Base-by-base conservation (phyloP, 441 rosid species). In the Populus hybrid region DNA sequence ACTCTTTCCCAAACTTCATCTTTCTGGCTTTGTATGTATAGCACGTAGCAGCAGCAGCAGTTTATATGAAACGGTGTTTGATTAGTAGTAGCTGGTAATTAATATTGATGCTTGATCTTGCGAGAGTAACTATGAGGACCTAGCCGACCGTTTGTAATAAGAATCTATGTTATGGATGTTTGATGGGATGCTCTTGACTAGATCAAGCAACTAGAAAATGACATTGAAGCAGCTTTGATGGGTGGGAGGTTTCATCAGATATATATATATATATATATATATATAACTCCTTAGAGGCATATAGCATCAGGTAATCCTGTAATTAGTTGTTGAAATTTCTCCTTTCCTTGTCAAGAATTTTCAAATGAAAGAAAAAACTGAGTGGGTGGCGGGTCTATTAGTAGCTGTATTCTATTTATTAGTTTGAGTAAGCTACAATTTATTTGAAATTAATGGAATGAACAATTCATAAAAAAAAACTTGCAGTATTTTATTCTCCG, bases 1-100 rank as follows among this genome's bases (percentile, higher is more conserved):
- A 92, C 72, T 92, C 95, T 73, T 94, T 94, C 54, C 95, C 93
- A 46, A 91, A 94, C 90, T 92, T 94, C 98, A 94, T 90, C 50
- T 9, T 82, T 68, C 26, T 6, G n/a, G n/a, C 0, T 54, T 54
- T 16, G 5, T 14, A 18, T 16, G 61, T 54, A 1, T 54, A 5
- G 54, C 0, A 54, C 2, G n/a, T 35, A 30, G 32, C 32, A 50
- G 18, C 57, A 14, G 2, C n/a, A 50, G 5, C 7, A 38, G 46
- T 38, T 38, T 38, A 38, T 38, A 2, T 38, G 46, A 38, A 10
- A 38, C 46, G 46, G 46, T 50, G 57, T 14, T 50, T 50, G 57
- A 5, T 50, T 14, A 50, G 20, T 4, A 50, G 57, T 5, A 50
- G 20, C 57, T 50, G 57, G 18, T 46, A 46, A 14, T 46, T 46